These are phyloP conservation scores for Tricholoma bakamatsutake DNA, from an alignment of 768 basidiomycete genomes.

Conservation along the genomic window DNA sequence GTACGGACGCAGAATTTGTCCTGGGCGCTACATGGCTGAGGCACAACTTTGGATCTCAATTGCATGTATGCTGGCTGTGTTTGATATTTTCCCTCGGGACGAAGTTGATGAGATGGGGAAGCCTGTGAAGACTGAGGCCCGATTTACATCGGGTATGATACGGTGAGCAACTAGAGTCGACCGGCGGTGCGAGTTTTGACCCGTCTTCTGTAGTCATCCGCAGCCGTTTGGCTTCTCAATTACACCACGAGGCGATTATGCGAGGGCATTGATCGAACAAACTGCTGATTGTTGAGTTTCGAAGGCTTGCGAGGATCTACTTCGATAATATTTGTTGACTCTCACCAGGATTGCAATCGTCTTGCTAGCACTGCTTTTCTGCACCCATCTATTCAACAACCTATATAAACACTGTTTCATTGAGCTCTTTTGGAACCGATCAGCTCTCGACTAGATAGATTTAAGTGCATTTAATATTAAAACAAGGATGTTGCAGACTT, in stretches of 20 bases:
- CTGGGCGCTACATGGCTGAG: slow-evolving; percentile 41
- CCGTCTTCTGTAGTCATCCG: slow-evolving; percentile 23
- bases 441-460: too few species aligned
- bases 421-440: too few species aligned
- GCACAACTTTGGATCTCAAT: slow-evolving; percentile 41
- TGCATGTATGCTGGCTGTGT: slow-evolving; percentile 36
- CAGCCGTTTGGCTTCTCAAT: slow-evolving; percentile 28
- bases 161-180: slow-evolving; percentile 24
- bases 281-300: slow-evolving; percentile 12
- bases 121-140: slow-evolving; percentile 24
- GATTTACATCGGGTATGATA: slow-evolving; percentile 39
- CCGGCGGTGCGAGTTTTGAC: neutral
- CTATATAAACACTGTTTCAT: too few species aligned
- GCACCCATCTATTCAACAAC: neutral
- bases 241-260: slow-evolving; percentile 23
- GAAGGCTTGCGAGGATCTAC: neutral
- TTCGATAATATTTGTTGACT: too few species aligned
- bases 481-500: too few species aligned
- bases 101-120: slow-evolving; percentile 28
- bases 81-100: slow-evolving; percentile 30
- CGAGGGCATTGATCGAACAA: slow-evolving; percentile 25
- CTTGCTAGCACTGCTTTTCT: neutral
- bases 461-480: too few species aligned
- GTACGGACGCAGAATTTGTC: slow-evolving; percentile 41
- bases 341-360: too few species aligned